Evolutionary conservation across 2,329 filamentous ascomycete genomes (phyloP).

Genomic region (Claviceps sp.): DNA sequence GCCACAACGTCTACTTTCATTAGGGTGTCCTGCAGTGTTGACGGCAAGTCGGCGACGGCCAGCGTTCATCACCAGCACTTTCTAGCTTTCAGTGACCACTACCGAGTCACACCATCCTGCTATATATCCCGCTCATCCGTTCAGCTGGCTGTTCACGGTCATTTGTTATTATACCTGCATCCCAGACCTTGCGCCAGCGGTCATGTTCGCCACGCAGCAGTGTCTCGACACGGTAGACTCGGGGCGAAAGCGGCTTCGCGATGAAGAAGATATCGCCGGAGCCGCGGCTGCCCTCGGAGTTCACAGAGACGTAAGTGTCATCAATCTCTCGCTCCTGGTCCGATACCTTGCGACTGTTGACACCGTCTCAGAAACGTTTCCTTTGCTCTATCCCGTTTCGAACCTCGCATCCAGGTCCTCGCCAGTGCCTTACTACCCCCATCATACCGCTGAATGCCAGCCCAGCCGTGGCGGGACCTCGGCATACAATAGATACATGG

Average conservation of each 20-base stretch:
- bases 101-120: too few relatives aligned
- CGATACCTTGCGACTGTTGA: conserved; percentile 9
- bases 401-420: conserved; percentile 24
- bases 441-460: conserved; percentile 28
- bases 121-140: not conserved
- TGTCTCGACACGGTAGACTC: conserved; percentile 21
- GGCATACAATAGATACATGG: conserved; percentile 20
- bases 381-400: conserved; percentile 39
- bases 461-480: conserved; percentile 22
- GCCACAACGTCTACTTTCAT: not conserved
- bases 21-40: not conserved
- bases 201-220: conserved; percentile 25
- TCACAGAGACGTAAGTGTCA: conserved; percentile 33
- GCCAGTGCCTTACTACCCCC: conserved; percentile 18
- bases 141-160: not conserved
- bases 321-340: not conserved
- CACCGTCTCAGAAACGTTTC: conserved; percentile 33
- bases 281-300: conserved; percentile 31
- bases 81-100: not conserved
- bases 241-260: conserved; percentile 31
- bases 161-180: not conserved
- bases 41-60: not conserved
- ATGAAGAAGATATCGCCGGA: conserved; percentile 29
- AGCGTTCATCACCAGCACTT: not conserved
- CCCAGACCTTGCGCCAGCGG: conserved; percentile 1